Evolutionary conservation across 192 early-diverging fungal genomes (phyloP).

Genomic region (Diversispora epigaea): DNA sequence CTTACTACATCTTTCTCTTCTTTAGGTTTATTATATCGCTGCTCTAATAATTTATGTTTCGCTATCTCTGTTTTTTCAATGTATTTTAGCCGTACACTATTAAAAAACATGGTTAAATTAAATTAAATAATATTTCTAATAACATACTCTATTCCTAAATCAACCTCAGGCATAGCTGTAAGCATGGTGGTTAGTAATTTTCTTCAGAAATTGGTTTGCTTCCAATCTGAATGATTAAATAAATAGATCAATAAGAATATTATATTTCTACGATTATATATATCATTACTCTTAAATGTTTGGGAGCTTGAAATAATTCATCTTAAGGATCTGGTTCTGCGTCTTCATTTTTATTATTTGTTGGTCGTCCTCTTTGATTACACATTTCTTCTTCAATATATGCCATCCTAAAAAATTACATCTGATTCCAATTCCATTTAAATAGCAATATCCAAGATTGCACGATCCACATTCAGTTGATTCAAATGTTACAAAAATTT

Average conservation of each 20-base stretch:
- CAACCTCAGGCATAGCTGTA: conserved; percentile 88
- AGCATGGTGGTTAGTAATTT: conserved; percentile 82
- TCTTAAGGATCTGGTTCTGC: conserved; percentile 44
- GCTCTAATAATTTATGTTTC: conserved; percentile 60
- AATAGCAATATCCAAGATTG: too few species aligned
- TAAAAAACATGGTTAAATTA: neutral
- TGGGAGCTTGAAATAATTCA: conserved; percentile 68
- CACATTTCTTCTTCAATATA: conserved; percentile 80
- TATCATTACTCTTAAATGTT: conserved; percentile 52
- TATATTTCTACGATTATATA: neutral
- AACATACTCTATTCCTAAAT: conserved; percentile 77
- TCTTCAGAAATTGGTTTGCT: conserved; percentile 75
- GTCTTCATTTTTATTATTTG: conserved; percentile 35
- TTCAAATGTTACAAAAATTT: too few species aligned
- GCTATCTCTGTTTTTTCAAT: conserved; percentile 81
- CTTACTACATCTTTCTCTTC: conserved; percentile 34
- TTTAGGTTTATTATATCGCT: conserved; percentile 36
- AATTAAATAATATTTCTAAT: neutral
- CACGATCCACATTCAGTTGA: too few species aligned
- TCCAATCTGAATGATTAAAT: conserved; percentile 44
- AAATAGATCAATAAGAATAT: neutral
- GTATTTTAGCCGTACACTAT: conserved; percentile 63
- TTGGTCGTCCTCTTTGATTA: conserved; percentile 50
- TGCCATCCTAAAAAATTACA: conserved; percentile 66
- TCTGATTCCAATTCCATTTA: too few species aligned